Evolutionary conservation across 176 grass and related monocot species (phyloP).

Genomic region (Alopecurus myosuroides): DNA sequence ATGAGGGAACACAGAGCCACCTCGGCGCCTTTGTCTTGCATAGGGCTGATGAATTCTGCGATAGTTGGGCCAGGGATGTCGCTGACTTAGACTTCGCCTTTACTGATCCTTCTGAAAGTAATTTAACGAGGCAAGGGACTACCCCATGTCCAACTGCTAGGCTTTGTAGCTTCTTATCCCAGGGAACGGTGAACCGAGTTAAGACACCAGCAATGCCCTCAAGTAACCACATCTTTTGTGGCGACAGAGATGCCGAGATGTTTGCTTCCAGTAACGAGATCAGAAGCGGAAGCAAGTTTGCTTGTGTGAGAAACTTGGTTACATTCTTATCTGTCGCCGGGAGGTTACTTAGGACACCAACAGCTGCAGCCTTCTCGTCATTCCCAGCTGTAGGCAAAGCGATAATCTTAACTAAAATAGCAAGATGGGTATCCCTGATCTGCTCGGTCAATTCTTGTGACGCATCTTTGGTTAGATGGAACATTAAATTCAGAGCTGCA

Average conservation of each 20-base stretch:
- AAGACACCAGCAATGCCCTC: conserved; percentile 70
- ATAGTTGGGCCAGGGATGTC: conserved; percentile 65
- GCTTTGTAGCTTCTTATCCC: conserved; percentile 74
- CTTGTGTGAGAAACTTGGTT: conserved; percentile 55
- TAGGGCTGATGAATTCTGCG: conserved; percentile 48
- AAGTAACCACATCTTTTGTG: conserved; percentile 40
- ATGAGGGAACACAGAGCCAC: conserved; percentile 61
- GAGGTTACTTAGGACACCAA: conserved; percentile 74
- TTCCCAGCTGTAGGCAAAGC: conserved; percentile 39
- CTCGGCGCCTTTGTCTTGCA: conserved; percentile 41
- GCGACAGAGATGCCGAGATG: conserved; percentile 18
- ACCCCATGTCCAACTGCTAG: conserved; percentile 51
- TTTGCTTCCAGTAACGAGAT: conserved; percentile 47
- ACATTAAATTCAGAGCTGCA: conserved; percentile 55
- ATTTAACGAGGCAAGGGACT: conserved; percentile 62
- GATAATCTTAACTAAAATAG: conserved; percentile 60
- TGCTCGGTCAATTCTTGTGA: conserved; percentile 54
- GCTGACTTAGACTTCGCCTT: conserved; percentile 75
- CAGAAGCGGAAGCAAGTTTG: conserved; percentile 67
- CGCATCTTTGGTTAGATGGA: conserved; percentile 76
- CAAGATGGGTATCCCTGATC: conserved; percentile 57
- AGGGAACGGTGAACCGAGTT: conserved; percentile 70
- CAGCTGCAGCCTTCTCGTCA: conserved; percentile 58
- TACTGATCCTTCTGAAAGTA: conserved; percentile 64
- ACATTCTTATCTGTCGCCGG: conserved; percentile 60